Conservation (phyloP, 768 basidiomycete species). For the Peribolospora baueri region DNA sequence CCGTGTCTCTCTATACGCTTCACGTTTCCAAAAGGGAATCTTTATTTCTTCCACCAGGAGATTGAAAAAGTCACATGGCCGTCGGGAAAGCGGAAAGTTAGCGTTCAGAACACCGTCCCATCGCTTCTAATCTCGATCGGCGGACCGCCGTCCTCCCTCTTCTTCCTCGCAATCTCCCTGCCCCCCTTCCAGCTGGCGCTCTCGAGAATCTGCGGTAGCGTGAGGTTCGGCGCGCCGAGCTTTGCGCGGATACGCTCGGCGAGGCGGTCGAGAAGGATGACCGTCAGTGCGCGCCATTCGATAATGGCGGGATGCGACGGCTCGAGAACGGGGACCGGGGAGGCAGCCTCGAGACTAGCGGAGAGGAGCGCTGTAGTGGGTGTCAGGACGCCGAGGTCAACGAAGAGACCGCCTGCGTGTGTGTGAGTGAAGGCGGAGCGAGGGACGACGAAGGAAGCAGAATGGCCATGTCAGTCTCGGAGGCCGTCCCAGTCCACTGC, state of each 20-base stretch:
- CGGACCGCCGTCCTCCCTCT: conserved; percentile 44
- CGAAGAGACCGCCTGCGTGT: conserved; percentile 48
- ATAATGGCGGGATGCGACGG: conserved; percentile 74
- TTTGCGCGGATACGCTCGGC: conserved; percentile 41
- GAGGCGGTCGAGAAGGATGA: conserved; percentile 74
- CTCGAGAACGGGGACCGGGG: conserved; percentile 35
- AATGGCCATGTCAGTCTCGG: background rate
- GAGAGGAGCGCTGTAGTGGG: conserved; percentile 37
- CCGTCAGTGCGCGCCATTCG: conserved; percentile 90
- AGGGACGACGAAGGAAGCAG: background rate
- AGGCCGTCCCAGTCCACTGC: background rate
- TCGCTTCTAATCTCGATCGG: conserved; percentile 70
- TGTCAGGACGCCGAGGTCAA: conserved; percentile 57
- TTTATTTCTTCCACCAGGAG: no score
- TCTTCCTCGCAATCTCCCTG: conserved; percentile 62
- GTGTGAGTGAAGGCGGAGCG: no score
- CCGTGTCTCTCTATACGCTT: no score
- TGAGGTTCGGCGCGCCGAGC: conserved; percentile 31
- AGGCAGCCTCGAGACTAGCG: conserved; percentile 21
- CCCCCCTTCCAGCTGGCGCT: conserved; percentile 95
- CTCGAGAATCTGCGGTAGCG: conserved; percentile 71
- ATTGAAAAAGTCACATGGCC: no score
- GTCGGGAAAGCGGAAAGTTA: background rate
- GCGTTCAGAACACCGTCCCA: conserved; percentile 46
- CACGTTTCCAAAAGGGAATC: no score